Percentiles rank a stretch among this genome's conserved stretches.
phyloP scores from a whole-genome alignment of 2,329 filamentous ascomycete genomes.

The Leptographium flavum region DNA sequence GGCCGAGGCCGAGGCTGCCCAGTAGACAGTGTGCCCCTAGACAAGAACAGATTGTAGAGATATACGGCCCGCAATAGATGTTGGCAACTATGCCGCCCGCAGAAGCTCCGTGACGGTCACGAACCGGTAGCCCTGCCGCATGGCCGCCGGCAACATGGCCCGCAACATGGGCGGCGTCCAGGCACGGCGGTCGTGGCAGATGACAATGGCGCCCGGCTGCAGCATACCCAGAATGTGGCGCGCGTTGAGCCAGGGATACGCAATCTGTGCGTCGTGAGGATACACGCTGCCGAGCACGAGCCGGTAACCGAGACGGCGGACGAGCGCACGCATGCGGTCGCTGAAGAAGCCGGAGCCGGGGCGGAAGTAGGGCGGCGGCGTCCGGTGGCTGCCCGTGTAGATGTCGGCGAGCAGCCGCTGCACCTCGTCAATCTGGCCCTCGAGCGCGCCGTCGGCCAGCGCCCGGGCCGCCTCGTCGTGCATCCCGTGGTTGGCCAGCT shows the following conservation, averaged over 20 bases:
- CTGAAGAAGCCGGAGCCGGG: conserved; percentile 80
- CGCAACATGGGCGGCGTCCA: conserved; percentile 74
- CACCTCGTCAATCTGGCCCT: conserved; percentile 49
- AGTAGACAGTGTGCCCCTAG: neutral
- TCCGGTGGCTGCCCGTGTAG: conserved; percentile 35
- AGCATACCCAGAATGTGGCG: conserved; percentile 70
- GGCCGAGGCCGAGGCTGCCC: conserved; percentile 1
- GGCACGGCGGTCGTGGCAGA: conserved; percentile 72
- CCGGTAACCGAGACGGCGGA: conserved; percentile 48
- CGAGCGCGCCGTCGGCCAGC: conserved; percentile 44
- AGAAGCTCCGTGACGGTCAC: conserved; percentile 59
- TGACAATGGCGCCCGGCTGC: conserved; percentile 61
- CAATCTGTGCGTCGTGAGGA: conserved; percentile 81
- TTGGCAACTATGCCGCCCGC: neutral
- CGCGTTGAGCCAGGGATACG: conserved; percentile 54
- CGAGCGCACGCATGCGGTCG: conserved; percentile 46
- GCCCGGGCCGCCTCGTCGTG: conserved; percentile 61
- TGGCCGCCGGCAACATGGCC: conserved; percentile 57
- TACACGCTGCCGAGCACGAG: conserved; percentile 76
- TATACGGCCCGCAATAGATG: too few species aligned
- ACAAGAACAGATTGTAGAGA: neutral
- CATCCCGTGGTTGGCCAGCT: conserved; percentile 83
- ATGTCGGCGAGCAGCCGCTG: conserved; percentile 43
- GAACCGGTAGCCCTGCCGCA: conserved; percentile 52
- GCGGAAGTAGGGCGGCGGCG: conserved; percentile 53